A percentile compares a stretch with the other conserved stretches of the same genome.
Evolutionary conservation across 176 grass and related monocot species (phyloP).

Genomic region (Aegilops tauschii): DNA sequence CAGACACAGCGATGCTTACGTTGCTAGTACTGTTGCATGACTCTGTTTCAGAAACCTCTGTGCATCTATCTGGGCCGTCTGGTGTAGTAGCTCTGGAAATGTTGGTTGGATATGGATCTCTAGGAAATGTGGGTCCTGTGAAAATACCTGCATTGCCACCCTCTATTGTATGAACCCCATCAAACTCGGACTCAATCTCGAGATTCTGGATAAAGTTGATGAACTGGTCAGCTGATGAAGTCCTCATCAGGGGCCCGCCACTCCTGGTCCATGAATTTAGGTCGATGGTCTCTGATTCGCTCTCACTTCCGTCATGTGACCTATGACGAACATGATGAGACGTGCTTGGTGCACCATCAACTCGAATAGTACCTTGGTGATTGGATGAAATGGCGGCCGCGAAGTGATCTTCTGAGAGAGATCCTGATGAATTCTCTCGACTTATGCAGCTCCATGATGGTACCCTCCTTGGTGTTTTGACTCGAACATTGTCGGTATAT

Average conservation of each 20-base stretch:
- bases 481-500: conserved; percentile 26
- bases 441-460: conserved; percentile 94
- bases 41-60: conserved; percentile 21
- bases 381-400: conserved; percentile 30
- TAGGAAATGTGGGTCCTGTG: conserved; percentile 5
- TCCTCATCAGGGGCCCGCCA: conserved; percentile 94
- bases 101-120: conserved; percentile 1
- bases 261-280: conserved; percentile 92
- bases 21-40: not conserved
- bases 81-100: not conserved
- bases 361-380: conserved; percentile 28
- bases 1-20: conserved; percentile 47
- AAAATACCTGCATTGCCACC: conserved; percentile 34
- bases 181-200: conserved; percentile 62
- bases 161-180: conserved; percentile 1
- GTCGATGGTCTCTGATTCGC: conserved; percentile 82
- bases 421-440: conserved; percentile 81
- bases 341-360: not conserved
- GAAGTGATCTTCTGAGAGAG: conserved; percentile 71
- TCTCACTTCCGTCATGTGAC: conserved; percentile 72
- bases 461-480: conserved; percentile 66
- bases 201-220: conserved; percentile 83
- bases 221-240: conserved; percentile 68
- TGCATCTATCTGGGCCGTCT: conserved; percentile 32
- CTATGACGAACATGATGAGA: conserved; percentile 21